Conservation (phyloP, 805 yeast genomes). For the Myxozyma kluyveri region DNA sequence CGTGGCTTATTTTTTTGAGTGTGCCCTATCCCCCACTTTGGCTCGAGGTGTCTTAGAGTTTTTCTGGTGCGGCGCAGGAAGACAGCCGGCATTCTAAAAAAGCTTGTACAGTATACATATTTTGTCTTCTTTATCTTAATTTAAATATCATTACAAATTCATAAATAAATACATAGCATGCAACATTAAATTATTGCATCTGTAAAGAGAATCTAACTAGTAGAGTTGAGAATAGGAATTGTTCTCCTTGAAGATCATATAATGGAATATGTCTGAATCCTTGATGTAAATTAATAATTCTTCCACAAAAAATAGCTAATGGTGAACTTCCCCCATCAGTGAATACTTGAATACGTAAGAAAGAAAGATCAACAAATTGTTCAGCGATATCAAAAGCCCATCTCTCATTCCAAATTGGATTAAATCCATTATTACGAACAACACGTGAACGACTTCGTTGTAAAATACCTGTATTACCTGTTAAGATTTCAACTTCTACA, state of each 20-base stretch:
- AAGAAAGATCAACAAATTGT: conserved; percentile 37
- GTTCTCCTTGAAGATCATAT: conserved; percentile 77
- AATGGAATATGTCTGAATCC: conserved; percentile 79
- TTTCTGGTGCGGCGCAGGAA: too few species aligned
- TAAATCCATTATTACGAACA: conserved; percentile 73
- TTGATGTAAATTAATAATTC: conserved; percentile 59
- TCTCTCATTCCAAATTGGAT: conserved; percentile 73
- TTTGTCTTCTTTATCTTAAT: too few species aligned
- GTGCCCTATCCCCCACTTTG: too few species aligned
- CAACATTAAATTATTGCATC: too few species aligned
- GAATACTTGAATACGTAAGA: conserved; percentile 39
- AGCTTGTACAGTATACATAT: too few species aligned
- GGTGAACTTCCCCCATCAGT: conserved; percentile 34
- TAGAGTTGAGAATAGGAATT: conserved; percentile 57
- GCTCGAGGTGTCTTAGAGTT: too few species aligned
- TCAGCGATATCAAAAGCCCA: conserved; percentile 46
- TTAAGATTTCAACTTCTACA: conserved; percentile 54
- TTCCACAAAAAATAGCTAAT: conserved; percentile 61
- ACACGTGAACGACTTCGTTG: conserved; percentile 34
- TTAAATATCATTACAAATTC: too few species aligned
- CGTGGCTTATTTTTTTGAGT: too few species aligned
- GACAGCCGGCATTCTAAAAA: too few species aligned
- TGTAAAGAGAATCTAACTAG: conserved; percentile 47
- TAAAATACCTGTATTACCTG: background rate
- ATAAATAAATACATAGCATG: too few species aligned